Base-by-base conservation (phyloP, 1,284 basidiomycete species). In the Laetiporus sulphureus region DNA sequence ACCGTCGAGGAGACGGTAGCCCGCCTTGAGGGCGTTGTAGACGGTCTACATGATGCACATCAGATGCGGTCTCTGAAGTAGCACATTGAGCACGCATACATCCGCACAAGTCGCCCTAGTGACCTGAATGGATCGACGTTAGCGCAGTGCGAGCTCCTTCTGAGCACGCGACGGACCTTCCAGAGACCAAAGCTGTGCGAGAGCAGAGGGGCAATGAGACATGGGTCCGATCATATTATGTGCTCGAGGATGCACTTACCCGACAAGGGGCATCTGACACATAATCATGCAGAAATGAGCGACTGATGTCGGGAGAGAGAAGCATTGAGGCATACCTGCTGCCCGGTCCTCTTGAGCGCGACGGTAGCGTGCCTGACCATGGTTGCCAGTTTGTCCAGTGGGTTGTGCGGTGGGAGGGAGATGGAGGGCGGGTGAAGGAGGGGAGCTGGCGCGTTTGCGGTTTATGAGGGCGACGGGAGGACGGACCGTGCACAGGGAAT, bases 1-100 rank as follows among this genome's bases (percentile, higher is more conserved):
- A 49, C 79, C 81, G 54, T 93, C 91, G 47, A 94, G 73, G 53
- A 93, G 85, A 50, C 87, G 77, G 62, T 86, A 89, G 1, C 88
- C 83, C 32, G 68, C 66, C 57, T 83, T 82, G 62, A 87, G 82
- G 19, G 80, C 82, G 45, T 75, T 64, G 63, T 83, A 83, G 36
- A 84, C 80, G 38, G 72, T 76, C 76, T 77, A 40, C 4, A 11
- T 18, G n/a, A 35, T 18, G 8, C 15, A 23, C 25, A 11, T 47
- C 16, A 46, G 31, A 4, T 29, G 42, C 23, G 27, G 27, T 24
- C 18, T 39, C n/a, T 11, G 7, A 32, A 18, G 29, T 19, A 1
- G 0, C 4, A 19, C 25, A 29, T 33, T 19, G 13, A 29, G 25
- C 15, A 36, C 35, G 59, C 68, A 55, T 51, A 81, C 80, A 35